Base-by-base conservation (phyloP, 805 yeast species). In the Nakazawaea populi region DNA sequence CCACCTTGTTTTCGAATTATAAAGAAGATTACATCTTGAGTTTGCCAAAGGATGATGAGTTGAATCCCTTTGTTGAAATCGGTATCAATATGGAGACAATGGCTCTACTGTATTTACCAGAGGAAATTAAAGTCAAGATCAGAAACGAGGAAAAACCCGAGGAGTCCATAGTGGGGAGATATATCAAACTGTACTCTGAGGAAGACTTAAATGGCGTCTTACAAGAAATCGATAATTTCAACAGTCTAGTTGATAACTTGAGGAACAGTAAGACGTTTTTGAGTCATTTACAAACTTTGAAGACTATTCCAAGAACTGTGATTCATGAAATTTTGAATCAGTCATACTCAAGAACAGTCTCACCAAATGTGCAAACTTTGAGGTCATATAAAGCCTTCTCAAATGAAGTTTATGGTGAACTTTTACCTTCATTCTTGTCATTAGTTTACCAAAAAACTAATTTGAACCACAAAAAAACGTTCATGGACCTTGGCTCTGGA, bases 401-500 rank as follows among this genome's bases (percentile, higher is more conserved):
- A 6, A 90, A 87, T 56, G 87, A 83, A 59, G 96, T 89, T 0
- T 91, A 91, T 64, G 97, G 97, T 8, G 97, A 91, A 66, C 69
- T 91, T 52, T 72, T 91, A 63, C 97, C 97, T 1, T 70, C 74
- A 5, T 88, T 91, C 57, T 72, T 87, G 41, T 76, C 89, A 40
- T 80, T 75, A 56, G 85, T 87, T 4, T 86, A 84, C 60, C 63
- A 70, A 5, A 73, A 81, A 57, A 84, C 89, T 46, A 75, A 74
- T 1, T 67, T 90, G 46, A 65, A 70, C 37, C 72, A 79, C 1
- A 67, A 65, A 1, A 76, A 79, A 42, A 77, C 72, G n/a, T 90
- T 89, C 60, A 81, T 91, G 55, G 97, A 91, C 66, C 71, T 91
- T 28, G 97, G 97, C 0, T 89, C 96, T 0, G 97, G 97, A 12